Conservation (phyloP, 164 flowering plant species). For the Akebia trifoliata region DNA sequence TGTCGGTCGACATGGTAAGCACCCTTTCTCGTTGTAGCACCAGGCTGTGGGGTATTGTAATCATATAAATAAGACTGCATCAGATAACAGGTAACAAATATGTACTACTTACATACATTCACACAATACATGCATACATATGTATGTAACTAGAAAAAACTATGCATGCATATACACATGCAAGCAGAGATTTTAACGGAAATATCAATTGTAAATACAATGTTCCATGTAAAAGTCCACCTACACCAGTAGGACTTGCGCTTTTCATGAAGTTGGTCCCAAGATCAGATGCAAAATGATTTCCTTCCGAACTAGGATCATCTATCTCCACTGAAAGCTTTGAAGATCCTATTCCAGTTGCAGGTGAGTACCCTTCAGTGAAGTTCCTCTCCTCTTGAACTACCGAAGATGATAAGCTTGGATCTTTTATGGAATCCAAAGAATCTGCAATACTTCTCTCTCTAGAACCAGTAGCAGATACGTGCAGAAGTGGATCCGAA, state of each 20-base stretch:
- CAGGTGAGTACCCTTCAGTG: too few relatives aligned
- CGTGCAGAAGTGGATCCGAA: slow-evolving; percentile 62
- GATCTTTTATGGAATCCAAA: slow-evolving; percentile 17
- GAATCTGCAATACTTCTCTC: slow-evolving; percentile 21
- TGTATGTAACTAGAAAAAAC: neutral
- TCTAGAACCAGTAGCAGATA: slow-evolving; percentile 29
- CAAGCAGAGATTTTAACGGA: neutral
- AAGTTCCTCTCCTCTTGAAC: slow-evolving; percentile 23
- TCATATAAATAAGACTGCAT: slow-evolving; percentile 8
- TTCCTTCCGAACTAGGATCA: slow-evolving; percentile 47
- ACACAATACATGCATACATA: too few relatives aligned
- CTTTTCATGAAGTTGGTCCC: slow-evolving; percentile 45
- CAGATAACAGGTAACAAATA: neutral
- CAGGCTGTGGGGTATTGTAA: slow-evolving; percentile 49
- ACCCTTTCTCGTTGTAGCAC: slow-evolving; percentile 77
- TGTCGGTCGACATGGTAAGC: slow-evolving; percentile 61
- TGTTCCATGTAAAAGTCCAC: slow-evolving; percentile 18
- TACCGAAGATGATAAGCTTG: slow-evolving; percentile 23
- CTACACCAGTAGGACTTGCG: slow-evolving; percentile 74
- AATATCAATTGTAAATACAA: too few relatives aligned
- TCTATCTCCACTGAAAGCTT: slow-evolving; percentile 62
- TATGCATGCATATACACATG: neutral
- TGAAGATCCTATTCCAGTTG: slow-evolving; percentile 31
- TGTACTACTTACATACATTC: neutral
- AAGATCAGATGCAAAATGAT: slow-evolving; percentile 25